These are phyloP conservation scores for Colletotrichum trifolii DNA, from an alignment of 2,329 filamentous ascomycete species.

Conservation along the genomic window DNA sequence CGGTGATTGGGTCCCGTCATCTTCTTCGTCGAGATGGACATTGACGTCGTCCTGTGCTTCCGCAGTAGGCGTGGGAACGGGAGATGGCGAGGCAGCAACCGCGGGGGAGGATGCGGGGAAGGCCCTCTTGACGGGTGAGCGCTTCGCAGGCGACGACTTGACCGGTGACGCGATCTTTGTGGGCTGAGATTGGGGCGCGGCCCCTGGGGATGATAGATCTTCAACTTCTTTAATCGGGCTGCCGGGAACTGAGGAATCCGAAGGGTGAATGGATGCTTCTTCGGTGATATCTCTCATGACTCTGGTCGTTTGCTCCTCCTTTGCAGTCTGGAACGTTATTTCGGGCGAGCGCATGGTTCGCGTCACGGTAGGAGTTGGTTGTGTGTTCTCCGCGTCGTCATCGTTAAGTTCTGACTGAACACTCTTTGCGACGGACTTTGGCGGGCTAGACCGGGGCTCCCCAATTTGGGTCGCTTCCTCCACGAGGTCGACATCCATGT, in stretches of 20 bases:
- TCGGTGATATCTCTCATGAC: conserved; percentile 36
- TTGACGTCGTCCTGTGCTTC: conserved; percentile 34
- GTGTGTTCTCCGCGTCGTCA: conserved; percentile 22
- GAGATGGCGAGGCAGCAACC: conserved; percentile 15
- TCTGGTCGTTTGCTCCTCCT: conserved; percentile 55
- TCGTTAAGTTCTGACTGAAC: conserved; percentile 36
- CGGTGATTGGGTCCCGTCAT: conserved; percentile 63
- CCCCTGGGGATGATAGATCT: conserved; percentile 27
- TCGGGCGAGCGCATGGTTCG: conserved; percentile 44
- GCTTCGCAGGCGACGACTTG: conserved; percentile 37
- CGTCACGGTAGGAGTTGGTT: conserved; percentile 38
- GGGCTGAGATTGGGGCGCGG: conserved; percentile 37
- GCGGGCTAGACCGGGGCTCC: conserved; percentile 30
- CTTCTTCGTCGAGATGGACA: conserved; percentile 49
- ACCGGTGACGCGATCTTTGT: conserved; percentile 40
- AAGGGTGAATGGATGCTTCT: conserved; percentile 33
- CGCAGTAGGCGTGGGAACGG: conserved; percentile 13
- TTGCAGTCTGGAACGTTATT: conserved; percentile 55
- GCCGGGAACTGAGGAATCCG: conserved; percentile 35
- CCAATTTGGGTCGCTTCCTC: conserved; percentile 40
- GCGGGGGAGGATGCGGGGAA: conserved; percentile 34
- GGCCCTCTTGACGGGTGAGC: conserved; percentile 40
- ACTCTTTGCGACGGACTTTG: conserved; percentile 21
- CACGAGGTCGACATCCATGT: conserved; percentile 47
- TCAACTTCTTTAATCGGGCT: conserved; percentile 33